Evolutionary conservation across 1,139 yeast genomes (phyloP).

Genomic region (Saccharomyces pastorianus): DNA sequence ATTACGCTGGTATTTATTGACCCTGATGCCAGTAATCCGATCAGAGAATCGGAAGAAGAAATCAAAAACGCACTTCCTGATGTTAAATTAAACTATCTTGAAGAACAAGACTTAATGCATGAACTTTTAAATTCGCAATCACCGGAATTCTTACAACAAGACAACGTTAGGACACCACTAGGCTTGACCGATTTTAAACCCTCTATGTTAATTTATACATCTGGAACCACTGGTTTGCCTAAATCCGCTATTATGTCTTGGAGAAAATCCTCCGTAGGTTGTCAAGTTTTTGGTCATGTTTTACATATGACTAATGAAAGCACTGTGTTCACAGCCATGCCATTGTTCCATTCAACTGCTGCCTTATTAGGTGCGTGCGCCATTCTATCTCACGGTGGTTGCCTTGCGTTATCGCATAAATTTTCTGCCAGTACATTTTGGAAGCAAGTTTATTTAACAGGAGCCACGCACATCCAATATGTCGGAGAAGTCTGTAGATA

Average conservation of each 20-base stretch:
- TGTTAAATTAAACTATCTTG: conserved; percentile 45
- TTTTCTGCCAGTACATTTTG: conserved; percentile 83
- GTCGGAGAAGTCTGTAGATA: conserved; percentile 96
- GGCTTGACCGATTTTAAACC: conserved; percentile 52
- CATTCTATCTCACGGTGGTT: conserved; percentile 59
- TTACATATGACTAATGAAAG: conserved; percentile 51
- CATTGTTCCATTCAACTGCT: conserved; percentile 91
- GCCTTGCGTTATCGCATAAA: conserved; percentile 70
- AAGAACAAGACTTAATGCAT: conserved; percentile 43
- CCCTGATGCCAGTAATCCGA: conserved; percentile 53
- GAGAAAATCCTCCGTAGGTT: conserved; percentile 69
- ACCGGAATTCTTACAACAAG: conserved; percentile 48
- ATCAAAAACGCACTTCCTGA: conserved; percentile 36
- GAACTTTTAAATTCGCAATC: conserved; percentile 41
- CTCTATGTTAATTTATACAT: conserved; percentile 73
- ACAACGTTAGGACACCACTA: conserved; percentile 45
- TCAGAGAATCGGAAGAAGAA: conserved; percentile 44
- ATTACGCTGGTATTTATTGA: conserved; percentile 65
- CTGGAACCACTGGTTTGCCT: conserved; percentile 94
- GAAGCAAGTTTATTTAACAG: conserved; percentile 71
- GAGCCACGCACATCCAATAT: conserved; percentile 79
- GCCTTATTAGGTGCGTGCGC: conserved; percentile 81
- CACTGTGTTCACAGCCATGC: conserved; percentile 85
- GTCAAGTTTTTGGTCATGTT: conserved; percentile 60
- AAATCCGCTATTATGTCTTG: conserved; percentile 92